Evolutionary conservation across 352 stramenopile species (phyloP).

Genomic region (Phytopythium kandeliae): DNA sequence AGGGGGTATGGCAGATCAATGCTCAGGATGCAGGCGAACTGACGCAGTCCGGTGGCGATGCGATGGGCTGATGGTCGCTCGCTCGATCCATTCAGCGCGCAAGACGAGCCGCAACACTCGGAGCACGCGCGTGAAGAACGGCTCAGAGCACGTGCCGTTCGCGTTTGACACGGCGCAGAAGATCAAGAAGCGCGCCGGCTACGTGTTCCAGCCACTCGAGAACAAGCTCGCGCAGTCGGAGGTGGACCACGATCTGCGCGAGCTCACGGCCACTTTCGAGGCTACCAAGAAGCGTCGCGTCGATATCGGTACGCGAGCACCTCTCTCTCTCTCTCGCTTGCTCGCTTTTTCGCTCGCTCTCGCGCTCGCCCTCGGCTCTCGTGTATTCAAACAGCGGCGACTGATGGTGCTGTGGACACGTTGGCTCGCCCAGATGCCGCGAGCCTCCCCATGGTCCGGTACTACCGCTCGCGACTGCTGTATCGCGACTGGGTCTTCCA

Average conservation of each 20-base stretch:
- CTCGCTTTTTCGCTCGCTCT: no score
- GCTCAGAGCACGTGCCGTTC: constrained; percentile 19
- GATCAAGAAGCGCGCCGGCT: constrained; percentile 62
- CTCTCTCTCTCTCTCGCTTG: neutral
- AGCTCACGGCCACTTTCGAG: constrained; percentile 45
- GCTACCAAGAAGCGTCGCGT: constrained; percentile 66
- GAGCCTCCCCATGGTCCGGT: constrained; percentile 43
- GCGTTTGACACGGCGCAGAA: constrained; percentile 55
- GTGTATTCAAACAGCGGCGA: constrained; percentile 6
- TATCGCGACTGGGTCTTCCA: constrained; percentile 76
- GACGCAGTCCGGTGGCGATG: neutral
- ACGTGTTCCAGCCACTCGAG: constrained; percentile 66
- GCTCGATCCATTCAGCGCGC: constrained; percentile 29
- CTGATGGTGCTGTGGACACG: constrained; percentile 7
- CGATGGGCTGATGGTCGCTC: no score
- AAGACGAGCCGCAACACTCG: constrained; percentile 73
- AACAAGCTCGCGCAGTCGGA: constrained; percentile 66
- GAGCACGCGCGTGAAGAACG: constrained; percentile 58
- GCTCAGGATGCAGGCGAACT: neutral
- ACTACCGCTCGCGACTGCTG: constrained; percentile 70
- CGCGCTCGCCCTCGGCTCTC: neutral
- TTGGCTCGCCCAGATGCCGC: constrained; percentile 21
- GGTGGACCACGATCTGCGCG: constrained; percentile 64
- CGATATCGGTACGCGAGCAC: constrained; percentile 22
- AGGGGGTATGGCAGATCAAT: no score